phyloP scores from a whole-genome alignment of 2,329 filamentous ascomycete genomes.

The Phoma sp. region DNA sequence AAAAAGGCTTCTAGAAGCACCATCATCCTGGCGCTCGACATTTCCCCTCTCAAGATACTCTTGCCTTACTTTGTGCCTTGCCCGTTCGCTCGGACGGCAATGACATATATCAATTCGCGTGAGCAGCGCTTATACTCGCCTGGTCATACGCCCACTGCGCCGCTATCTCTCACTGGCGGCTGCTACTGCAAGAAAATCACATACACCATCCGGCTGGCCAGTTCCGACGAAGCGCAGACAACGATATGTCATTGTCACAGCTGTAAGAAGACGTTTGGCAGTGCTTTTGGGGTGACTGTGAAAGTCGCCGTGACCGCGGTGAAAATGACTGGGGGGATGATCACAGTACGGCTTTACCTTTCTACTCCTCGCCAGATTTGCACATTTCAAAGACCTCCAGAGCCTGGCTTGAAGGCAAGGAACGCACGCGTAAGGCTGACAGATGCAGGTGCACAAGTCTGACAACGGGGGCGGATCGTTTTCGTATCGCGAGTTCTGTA shows the following conservation, averaged over 20 bases:
- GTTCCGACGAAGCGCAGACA: conserved; percentile 56
- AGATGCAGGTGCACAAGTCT: conserved; percentile 50
- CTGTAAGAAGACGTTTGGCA: conserved; percentile 62
- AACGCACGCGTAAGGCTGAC: neutral
- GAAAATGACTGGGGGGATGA: conserved; percentile 38
- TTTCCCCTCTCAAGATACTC: neutral
- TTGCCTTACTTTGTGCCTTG: neutral
- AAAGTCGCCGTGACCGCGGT: conserved; percentile 57
- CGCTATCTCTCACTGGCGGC: conserved; percentile 43
- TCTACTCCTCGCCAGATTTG: neutral
- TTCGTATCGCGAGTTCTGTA: conserved; percentile 61
- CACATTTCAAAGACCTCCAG: no score
- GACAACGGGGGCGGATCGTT: conserved; percentile 58
- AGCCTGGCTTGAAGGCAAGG: neutral
- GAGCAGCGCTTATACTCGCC: neutral
- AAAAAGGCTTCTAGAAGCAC: no score
- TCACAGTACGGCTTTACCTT: conserved; percentile 14
- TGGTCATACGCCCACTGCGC: neutral
- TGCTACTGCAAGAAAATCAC: conserved; percentile 58
- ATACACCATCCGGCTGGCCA: conserved; percentile 54
- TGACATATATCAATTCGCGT: conserved; percentile 11
- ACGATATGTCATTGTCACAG: conserved; percentile 60
- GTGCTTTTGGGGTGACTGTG: conserved; percentile 59
- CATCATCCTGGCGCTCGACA: neutral
- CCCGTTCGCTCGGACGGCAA: neutral